These are phyloP conservation scores for Mucor lusitanicus DNA, from an alignment of 371 early-diverging fungal species.

Conservation along the genomic window DNA sequence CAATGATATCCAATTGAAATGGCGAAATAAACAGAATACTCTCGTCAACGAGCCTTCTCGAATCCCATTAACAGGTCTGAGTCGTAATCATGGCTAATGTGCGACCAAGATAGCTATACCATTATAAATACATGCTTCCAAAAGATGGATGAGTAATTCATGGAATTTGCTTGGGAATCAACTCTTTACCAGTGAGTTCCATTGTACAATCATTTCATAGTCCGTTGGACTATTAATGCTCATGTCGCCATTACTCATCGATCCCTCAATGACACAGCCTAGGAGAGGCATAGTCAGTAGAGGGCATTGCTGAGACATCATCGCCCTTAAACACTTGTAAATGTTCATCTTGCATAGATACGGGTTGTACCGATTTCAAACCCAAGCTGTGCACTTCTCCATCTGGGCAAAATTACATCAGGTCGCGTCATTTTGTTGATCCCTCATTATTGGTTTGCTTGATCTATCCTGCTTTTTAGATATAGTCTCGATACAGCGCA, in stretches of 20 bases:
- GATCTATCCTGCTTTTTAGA: not conserved
- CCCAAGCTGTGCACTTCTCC: not conserved
- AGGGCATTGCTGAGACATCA: too few relatives aligned
- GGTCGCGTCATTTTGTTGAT: not conserved
- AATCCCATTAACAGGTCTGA: constrained; percentile 24
- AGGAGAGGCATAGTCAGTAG: too few relatives aligned
- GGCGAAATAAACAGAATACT: constrained; percentile 31
- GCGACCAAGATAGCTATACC: not conserved
- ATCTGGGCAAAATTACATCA: not conserved
- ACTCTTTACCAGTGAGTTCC: not conserved
- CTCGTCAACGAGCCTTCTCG: constrained; percentile 24
- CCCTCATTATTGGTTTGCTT: not conserved
- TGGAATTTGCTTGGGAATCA: not conserved
- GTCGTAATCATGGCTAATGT: constrained; percentile 12
- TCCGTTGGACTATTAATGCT: too few relatives aligned
- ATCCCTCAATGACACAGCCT: too few relatives aligned
- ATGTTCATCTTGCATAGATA: not conserved
- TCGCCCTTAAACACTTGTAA: too few relatives aligned
- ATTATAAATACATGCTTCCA: constrained; percentile 11
- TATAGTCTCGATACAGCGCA: not conserved
- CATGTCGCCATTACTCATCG: too few relatives aligned
- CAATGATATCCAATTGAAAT: constrained; percentile 33
- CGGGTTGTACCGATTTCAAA: not conserved
- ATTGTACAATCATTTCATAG: too few relatives aligned
- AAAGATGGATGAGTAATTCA: constrained; percentile 1